Base-by-base conservation (phyloP, 345 rosid species). In the Clarkia xantiana region DNA sequence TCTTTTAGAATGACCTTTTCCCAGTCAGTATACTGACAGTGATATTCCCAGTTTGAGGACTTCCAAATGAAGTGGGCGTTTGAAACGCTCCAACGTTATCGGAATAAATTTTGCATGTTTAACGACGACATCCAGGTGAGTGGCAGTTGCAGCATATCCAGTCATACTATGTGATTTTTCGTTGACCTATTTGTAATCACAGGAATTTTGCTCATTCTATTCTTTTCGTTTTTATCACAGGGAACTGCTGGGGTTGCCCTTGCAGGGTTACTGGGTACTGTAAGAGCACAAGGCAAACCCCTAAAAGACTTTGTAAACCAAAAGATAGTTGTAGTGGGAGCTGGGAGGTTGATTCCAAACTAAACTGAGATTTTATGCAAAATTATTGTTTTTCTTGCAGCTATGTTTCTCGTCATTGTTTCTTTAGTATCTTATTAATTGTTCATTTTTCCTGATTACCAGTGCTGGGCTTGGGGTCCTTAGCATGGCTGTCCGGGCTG, bases 201-300 rank as follows among this genome's bases (percentile, higher is more conserved):
- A 42, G 14, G 25, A 29, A 10, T 29, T 29, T 7, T 29, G 6
- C 36, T 29, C 36, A 29, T 29, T 20, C 3, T 9, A 20, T 52
- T 45, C 47, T 20, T 29, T 20, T 15, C 11, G n/a, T 14, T 18
- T 69, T 39, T 62, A 19, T 61, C 42, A 15, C 48, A 91, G 98
- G 98, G 98, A 73, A 86, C 98, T 60, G 98, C 98, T 64, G 98
- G 98, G 70, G 96, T 91, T 62, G 98, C 98, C 54, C 84, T 91
- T 52, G 98, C 98, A 12, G 98, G 96, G 51, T 64, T 91, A 44
- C 67, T 91, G 71, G 96, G 98, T 66, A 55, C 87, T 52, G 96
- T 82, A 19, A 80, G 98, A 73, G 79, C 98, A 46, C 98, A 91
- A 78, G 98, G 98, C 49, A 77, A 62, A 17, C 76, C 96, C 19